phyloP scores from a whole-genome alignment of 441 rosid species.

The Erysimum pusillum region DNA sequence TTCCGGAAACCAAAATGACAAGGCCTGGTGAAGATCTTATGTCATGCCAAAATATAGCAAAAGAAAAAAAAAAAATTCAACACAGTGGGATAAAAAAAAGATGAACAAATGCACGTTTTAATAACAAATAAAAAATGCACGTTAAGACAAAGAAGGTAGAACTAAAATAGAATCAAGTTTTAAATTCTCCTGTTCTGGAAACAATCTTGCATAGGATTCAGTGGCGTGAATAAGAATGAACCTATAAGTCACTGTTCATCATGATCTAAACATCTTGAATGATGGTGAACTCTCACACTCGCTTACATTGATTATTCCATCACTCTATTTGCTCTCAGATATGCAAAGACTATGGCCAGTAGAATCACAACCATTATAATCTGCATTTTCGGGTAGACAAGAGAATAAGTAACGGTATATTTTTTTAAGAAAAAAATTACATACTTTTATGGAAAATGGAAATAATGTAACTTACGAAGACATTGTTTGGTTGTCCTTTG shows the following conservation, averaged over 20 bases:
- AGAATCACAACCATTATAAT: constrained; percentile 57
- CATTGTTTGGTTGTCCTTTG: constrained; percentile 37
- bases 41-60: neutral
- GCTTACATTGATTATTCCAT: constrained; percentile 36
- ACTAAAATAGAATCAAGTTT: constrained; percentile 33
- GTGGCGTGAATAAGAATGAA: constrained; percentile 27
- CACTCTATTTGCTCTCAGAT: constrained; percentile 51
- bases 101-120: constrained; percentile 26
- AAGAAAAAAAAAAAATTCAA: neutral
- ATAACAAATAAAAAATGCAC: constrained; percentile 8
- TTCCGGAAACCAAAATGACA: neutral
- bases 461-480: constrained; percentile 38
- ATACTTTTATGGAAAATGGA: neutral
- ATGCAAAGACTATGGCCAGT: constrained; percentile 65
- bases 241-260: constrained; percentile 24
- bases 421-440: neutral
- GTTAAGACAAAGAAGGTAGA: constrained; percentile 5
- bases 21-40: neutral
- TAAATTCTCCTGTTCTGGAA: constrained; percentile 16
- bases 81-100: constrained; percentile 13
- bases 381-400: constrained; percentile 25
- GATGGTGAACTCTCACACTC: constrained; percentile 12
- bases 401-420: neutral
- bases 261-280: constrained; percentile 13
- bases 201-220: constrained; percentile 36